Conservation (phyloP, 2,329 filamentous ascomycete species). For the Gremmenia infestans region DNA sequence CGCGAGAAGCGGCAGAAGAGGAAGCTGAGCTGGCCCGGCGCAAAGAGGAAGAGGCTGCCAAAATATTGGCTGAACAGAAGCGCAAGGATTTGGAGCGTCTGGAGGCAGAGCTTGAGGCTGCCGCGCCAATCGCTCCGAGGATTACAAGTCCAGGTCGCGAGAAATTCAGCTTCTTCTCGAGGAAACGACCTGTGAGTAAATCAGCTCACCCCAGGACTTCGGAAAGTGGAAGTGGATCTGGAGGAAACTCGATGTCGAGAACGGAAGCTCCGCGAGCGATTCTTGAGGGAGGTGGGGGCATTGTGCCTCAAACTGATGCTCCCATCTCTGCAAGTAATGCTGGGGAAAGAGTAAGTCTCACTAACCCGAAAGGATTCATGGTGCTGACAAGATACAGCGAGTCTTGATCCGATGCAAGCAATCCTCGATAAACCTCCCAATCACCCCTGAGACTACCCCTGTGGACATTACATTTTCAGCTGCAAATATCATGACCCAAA, state of each 20-base stretch:
- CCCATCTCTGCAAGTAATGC: slow-evolving; percentile 77
- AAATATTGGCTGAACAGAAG: not conserved
- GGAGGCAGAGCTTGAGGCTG: slow-evolving; percentile 29
- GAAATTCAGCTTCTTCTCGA: slow-evolving; percentile 29
- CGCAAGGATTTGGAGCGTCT: slow-evolving; percentile 30
- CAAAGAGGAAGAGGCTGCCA: slow-evolving; percentile 19
- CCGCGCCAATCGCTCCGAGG: slow-evolving; percentile 12
- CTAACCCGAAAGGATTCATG: slow-evolving; percentile 3
- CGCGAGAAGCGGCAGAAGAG: slow-evolving; percentile 1
- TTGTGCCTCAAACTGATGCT: slow-evolving; percentile 60
- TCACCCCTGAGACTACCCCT: slow-evolving; percentile 69
- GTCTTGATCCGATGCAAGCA: slow-evolving; percentile 71
- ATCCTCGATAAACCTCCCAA: slow-evolving; percentile 62
- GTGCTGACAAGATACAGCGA: slow-evolving; percentile 41
- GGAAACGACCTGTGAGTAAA: slow-evolving; percentile 20
- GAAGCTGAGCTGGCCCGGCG: slow-evolving; percentile 11
- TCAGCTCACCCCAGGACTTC: slow-evolving; percentile 13
- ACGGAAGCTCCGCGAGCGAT: slow-evolving; percentile 17
- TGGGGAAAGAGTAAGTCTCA: slow-evolving; percentile 61
- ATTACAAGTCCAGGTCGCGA: slow-evolving; percentile 19
- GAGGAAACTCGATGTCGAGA: slow-evolving; percentile 1
- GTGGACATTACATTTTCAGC: slow-evolving; percentile 68
- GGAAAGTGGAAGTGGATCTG: slow-evolving; percentile 5
- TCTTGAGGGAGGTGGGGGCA: slow-evolving; percentile 26
- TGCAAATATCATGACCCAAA: slow-evolving; percentile 55